Percentiles rank a stretch among this genome's conserved stretches.
These are phyloP conservation scores for Monosporascus sp. DNA, from an alignment of 2,329 filamentous ascomycete genomes.

Conservation along the genomic window DNA sequence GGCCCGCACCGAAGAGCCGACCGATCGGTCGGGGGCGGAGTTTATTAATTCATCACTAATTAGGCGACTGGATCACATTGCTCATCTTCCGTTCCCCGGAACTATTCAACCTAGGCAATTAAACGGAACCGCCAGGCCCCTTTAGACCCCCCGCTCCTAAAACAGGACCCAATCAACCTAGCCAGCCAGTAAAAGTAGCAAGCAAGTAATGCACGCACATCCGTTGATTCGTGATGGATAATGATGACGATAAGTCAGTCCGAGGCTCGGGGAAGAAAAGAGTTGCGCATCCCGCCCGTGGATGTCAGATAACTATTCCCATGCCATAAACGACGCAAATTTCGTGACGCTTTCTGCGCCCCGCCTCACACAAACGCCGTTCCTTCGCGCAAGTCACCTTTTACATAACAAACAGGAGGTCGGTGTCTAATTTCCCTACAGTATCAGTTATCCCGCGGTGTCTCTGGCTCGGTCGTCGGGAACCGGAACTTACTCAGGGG, in stretches of 20 bases:
- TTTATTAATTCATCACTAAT: neutral
- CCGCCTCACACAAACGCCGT: neutral
- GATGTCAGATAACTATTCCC: too few relatives aligned
- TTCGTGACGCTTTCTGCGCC: too few relatives aligned
- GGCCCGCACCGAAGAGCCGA: too few relatives aligned
- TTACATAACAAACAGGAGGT: conserved; percentile 7
- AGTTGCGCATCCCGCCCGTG: too few relatives aligned
- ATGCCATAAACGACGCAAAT: too few relatives aligned
- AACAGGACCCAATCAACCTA: neutral
- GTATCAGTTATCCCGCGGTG: conserved; percentile 6
- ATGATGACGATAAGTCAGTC: neutral
- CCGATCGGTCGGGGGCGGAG: too few relatives aligned
- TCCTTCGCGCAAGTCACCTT: conserved; percentile 1
- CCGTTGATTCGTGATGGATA: neutral
- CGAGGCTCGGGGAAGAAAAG: too few relatives aligned
- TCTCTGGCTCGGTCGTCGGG: conserved; percentile 15
- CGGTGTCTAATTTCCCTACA: conserved; percentile 12
- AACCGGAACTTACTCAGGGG: conserved; percentile 68
- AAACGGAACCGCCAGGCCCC: neutral
- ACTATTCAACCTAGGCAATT: neutral
- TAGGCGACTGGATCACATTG: neutral
- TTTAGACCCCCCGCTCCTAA: neutral
- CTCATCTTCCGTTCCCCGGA: too few relatives aligned
- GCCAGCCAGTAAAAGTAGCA: neutral
- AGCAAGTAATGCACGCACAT: neutral